Conservation (phyloP, 768 basidiomycete genomes). For the Pleurotus tuoliensis region DNA sequence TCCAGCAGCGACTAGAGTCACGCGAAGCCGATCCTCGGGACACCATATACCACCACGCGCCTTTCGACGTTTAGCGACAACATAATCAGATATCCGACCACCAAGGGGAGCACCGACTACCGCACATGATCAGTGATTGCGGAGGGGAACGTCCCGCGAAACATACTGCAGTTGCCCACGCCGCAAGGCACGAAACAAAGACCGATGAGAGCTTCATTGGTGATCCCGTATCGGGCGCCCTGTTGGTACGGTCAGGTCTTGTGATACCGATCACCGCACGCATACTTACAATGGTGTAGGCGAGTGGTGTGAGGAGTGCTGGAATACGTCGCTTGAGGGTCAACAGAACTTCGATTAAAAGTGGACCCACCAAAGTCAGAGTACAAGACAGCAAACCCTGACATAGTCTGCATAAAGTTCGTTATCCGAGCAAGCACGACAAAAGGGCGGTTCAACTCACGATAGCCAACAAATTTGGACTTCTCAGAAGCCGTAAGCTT, state of each 20-base stretch:
- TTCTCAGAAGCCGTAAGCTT: constrained; percentile 47
- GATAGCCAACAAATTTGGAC: constrained; percentile 53
- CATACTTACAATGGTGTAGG: constrained; percentile 59
- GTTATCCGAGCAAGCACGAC: not conserved
- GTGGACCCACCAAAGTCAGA: constrained; percentile 38
- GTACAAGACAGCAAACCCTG: constrained; percentile 24
- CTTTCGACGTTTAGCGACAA: constrained; percentile 44
- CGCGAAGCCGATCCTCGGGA: constrained; percentile 67
- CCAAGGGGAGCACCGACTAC: constrained; percentile 59
- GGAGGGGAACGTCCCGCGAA: not conserved
- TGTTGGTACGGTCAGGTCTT: constrained; percentile 17
- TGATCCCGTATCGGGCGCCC: constrained; percentile 55
- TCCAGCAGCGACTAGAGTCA: constrained; percentile 39
- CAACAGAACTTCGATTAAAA: constrained; percentile 3
- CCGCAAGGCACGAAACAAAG: constrained; percentile 60
- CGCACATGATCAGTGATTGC: not conserved
- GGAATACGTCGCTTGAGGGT: constrained; percentile 20
- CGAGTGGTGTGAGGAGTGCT: constrained; percentile 57
- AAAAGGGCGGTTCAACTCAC: constrained; percentile 31
- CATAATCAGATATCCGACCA: constrained; percentile 54
- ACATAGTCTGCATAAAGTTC: constrained; percentile 20
- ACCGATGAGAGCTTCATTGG: constrained; percentile 54
- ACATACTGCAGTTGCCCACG: constrained; percentile 54
- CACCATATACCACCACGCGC: constrained; percentile 54
- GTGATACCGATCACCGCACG: not conserved